Percentiles rank a stretch among this genome's conserved stretches.
Evolutionary conservation across 371 early-diverging fungal species (phyloP).

Genomic region (Mortierella sp.): DNA sequence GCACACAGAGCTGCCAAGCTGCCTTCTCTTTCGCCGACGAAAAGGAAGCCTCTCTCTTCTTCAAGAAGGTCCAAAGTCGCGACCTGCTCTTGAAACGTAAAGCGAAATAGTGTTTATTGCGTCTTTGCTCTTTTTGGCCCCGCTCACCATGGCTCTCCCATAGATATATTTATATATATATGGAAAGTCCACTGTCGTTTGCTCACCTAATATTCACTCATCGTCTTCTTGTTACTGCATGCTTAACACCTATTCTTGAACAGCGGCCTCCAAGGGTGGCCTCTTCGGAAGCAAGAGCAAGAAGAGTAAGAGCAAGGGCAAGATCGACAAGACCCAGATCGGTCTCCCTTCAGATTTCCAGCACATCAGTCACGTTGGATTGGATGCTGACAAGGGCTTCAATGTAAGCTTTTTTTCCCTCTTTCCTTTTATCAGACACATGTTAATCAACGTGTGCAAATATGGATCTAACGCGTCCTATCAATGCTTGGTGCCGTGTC

Average conservation of each 20-base stretch:
- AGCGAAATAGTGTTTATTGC: conserved; percentile 7
- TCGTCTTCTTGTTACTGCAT: background rate
- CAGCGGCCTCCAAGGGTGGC: conserved; percentile 28
- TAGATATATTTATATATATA: background rate
- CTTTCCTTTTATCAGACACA: background rate
- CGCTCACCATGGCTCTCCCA: background rate
- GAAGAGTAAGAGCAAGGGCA: conserved; percentile 58
- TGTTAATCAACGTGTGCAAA: background rate
- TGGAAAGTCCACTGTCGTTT: conserved; percentile 1
- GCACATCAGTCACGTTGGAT: conserved; percentile 85
- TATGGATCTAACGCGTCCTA: background rate
- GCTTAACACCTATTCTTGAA: background rate
- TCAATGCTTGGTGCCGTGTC: background rate
- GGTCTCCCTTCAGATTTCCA: conserved; percentile 81
- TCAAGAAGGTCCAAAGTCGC: conserved; percentile 71
- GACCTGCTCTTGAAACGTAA: conserved; percentile 56
- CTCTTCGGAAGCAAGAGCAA: conserved; percentile 49
- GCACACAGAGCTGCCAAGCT: conserved; percentile 71
- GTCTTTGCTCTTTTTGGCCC: background rate
- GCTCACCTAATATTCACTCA: conserved; percentile 8
- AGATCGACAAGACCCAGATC: conserved; percentile 81
- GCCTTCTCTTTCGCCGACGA: conserved; percentile 92
- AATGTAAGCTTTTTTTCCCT: conserved; percentile 53
- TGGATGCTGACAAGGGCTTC: conserved; percentile 83
- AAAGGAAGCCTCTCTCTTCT: conserved; percentile 81